A percentile compares a stretch with the other conserved stretches of the same genome.
phyloP scores from a whole-genome alignment of 129 eudicot genomes.

The Pulicaria dysenterica region DNA sequence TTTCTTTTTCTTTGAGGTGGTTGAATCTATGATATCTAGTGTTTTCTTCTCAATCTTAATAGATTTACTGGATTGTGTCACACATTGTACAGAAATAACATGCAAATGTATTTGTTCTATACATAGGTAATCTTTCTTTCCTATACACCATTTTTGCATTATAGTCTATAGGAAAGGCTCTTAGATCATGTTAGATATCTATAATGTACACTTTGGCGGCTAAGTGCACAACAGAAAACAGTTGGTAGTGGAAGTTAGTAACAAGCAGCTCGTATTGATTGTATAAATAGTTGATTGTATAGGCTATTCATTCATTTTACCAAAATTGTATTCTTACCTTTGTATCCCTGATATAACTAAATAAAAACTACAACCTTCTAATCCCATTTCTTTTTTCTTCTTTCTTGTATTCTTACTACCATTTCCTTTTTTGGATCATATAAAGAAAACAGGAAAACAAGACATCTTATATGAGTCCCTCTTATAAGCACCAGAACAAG shows the following conservation, averaged over 20 bases:
- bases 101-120: constrained; percentile 12
- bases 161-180: neutral
- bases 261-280: no score
- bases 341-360: neutral
- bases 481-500: neutral
- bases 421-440: constrained; percentile 11
- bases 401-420: constrained; percentile 1
- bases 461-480: constrained; percentile 3
- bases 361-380: neutral
- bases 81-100: constrained; percentile 47
- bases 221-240: no score
- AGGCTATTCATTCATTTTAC: no score
- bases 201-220: no score
- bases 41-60: no score
- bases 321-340: no score
- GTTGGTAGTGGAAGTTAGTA: no score
- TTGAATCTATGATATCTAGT: no score
- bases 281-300: no score
- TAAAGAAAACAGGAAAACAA: constrained; percentile 2
- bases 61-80: constrained; percentile 61
- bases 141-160: constrained; percentile 21
- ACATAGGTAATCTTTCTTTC: constrained; percentile 15
- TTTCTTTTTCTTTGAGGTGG: no score
- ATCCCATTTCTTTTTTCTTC: no score
- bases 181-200: constrained; percentile 3